Percentiles rank a stretch among this genome's conserved stretches.
These are phyloP conservation scores for Aspergillus incahuasiensis DNA, from an alignment of 495 filamentous ascomycete genomes.

Conservation along the genomic window DNA sequence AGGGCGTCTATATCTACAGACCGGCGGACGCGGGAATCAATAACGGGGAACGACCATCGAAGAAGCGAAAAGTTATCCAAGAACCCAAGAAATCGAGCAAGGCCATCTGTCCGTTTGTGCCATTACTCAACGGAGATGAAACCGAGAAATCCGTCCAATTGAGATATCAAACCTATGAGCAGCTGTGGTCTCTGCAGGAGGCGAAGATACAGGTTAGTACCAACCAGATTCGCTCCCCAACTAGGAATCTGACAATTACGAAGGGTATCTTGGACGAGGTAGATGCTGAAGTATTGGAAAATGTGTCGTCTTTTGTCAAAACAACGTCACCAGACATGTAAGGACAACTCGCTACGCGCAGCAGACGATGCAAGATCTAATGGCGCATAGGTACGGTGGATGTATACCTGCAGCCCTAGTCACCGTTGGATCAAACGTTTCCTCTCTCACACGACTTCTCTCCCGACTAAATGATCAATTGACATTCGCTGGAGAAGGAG, in stretches of 20 bases:
- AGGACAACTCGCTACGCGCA: slow-evolving; percentile 4
- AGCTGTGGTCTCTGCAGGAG: slow-evolving; percentile 65
- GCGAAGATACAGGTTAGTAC: slow-evolving; percentile 60
- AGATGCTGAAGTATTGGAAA: slow-evolving; percentile 55
- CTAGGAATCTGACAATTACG: slow-evolving; percentile 2
- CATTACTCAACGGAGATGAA: slow-evolving; percentile 61
- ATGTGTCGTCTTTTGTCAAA: slow-evolving; percentile 63
- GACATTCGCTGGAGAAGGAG: slow-evolving; percentile 40
- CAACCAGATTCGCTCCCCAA: not conserved
- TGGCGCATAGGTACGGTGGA: slow-evolving; percentile 33
- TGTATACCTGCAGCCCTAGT: slow-evolving; percentile 77
- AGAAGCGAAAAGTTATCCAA: slow-evolving; percentile 54
- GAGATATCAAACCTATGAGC: slow-evolving; percentile 59
- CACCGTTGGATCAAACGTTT: slow-evolving; percentile 80
- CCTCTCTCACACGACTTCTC: slow-evolving; percentile 70
- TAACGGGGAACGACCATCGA: slow-evolving; percentile 50
- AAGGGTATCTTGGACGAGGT: slow-evolving; percentile 39
- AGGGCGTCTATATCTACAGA: slow-evolving; percentile 71
- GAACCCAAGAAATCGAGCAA: slow-evolving; percentile 18
- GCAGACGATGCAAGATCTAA: slow-evolving; percentile 12
- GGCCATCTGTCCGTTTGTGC: slow-evolving; percentile 44
- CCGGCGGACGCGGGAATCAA: slow-evolving; percentile 38
- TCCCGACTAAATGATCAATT: slow-evolving; percentile 55
- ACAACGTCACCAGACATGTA: slow-evolving; percentile 45
- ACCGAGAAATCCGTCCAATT: slow-evolving; percentile 42